Evolutionary conservation across 306 rosid species (phyloP), one percentile per base, ranked within the genome.

Genomic region (Pyrus pyrifolia): DNA sequence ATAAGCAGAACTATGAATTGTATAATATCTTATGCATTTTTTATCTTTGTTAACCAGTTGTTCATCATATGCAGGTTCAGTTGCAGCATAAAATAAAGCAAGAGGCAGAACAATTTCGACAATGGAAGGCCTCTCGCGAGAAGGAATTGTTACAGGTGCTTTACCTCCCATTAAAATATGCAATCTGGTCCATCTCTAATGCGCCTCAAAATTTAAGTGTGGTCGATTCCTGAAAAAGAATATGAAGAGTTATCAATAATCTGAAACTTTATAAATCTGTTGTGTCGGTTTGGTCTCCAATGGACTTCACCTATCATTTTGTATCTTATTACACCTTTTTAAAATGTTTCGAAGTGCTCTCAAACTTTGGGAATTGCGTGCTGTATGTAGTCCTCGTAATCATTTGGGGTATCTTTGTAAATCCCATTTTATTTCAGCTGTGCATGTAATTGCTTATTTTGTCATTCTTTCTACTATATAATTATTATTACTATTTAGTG

Each of bases 71-170:
- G 53, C 85, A 91, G 97, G 97, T 91, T 83, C 92, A 91, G 76
- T 80, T 91, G 84, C 97, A 86, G 76, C 92, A 91, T 77, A 91
- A 83, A 81, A 91, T 91, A 76, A 91, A 89, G 82, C 97, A 88
- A 82, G 94, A 86, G 83, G 85, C 97, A 18, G 97, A 91, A 63
- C 89, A 91, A 78, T 91, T 89, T 85, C 87, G 97, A 70, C 91
- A 83, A 67, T 91, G 97, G 97, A 91, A 89, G 81, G 89, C 94
- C 60, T 85, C 88, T 71, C 93, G 91, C 11, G 94, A 91, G 79
- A 91, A 86, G 87, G 97, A 91, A 79, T 84, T 91, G 71, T 88
- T 91, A 67, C 97, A 91, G 94, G 97, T 88, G 68, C 70, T 85
- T 86, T 71, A 35, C 73, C 79, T 81, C 67, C 70, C 63, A 13